Base-by-base conservation (phyloP, 768 basidiomycete genomes). In the Phylloporus sp. region DNA sequence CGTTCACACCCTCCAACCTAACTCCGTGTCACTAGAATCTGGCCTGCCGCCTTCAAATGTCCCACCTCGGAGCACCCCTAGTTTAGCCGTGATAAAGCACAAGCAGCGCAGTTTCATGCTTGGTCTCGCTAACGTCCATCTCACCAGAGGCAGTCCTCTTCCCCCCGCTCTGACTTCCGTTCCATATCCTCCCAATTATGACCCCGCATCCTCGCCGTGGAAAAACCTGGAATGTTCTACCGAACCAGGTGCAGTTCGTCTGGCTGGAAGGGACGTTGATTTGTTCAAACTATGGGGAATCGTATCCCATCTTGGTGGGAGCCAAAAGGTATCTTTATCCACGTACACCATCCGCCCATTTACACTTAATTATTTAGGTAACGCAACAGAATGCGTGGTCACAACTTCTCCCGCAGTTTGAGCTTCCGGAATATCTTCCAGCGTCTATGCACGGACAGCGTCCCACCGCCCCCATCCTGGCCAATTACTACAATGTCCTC, bases 181-280 rank as follows among this genome's bases (percentile, higher is more conserved):
- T 43, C 73, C 77, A 16, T 75, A 76, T 45, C 75, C 76, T 12
- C 72, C 78, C 5, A 73, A 71, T 46, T 91, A 81, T 57, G 88
- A 92, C 66, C 82, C 80, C 24, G 66, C 65, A 40, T 76, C 71
- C 38, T 82, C 88, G 1, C 76, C 71, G 20, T 91, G 85, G 84
- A 80, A 81, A 61, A 69, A 71, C 47, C 70, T 92, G 53, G 87
- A 91, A 53, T 73, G 79, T 24, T 79, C 82, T 49, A 58, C 61
- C 10, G 86, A 87, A 55, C 58, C 76, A 11, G 90, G 91, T 28
- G 70, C 76, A 35, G 75, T 91, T 66, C 80, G 81, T 43, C 62
- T 92, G 18, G 85, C 82, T 3, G 87, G 86, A 16, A 85, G 79
- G 65, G 88, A 91, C 58, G 70, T 92, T 40, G 85, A 88, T 63